Percentiles rank a stretch among this genome's conserved stretches.
phyloP scores from a whole-genome alignment of 2,329 filamentous ascomycete genomes.

The Fonsecaea erecta region DNA sequence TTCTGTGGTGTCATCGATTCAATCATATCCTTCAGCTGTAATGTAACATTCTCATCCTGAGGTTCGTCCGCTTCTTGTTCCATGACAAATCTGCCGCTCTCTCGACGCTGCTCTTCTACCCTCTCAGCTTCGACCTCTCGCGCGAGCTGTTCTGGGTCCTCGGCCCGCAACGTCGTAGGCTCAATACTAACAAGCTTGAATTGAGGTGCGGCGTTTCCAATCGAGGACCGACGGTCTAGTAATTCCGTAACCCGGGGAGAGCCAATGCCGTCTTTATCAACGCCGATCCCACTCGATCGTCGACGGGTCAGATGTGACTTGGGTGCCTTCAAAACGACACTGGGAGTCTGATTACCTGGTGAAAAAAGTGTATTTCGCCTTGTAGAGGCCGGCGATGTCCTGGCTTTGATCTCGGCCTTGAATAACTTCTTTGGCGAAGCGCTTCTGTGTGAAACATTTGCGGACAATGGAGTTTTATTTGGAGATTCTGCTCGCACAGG shows the following conservation, averaged over 20 bases:
- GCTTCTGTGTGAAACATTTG: conserved; percentile 52
- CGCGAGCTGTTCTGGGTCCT: conserved; percentile 67
- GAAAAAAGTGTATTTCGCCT: conserved; percentile 58
- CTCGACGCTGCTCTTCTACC: conserved; percentile 64
- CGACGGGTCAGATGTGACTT: conserved; percentile 51
- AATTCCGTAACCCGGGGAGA: conserved; percentile 75
- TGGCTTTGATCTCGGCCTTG: conserved; percentile 48
- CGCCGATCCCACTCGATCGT: conserved; percentile 69
- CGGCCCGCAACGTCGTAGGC: conserved; percentile 63
- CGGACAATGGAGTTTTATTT: conserved; percentile 54
- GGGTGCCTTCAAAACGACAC: conserved; percentile 64
- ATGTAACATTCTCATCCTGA: conserved; percentile 65
- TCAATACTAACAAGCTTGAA: conserved; percentile 62
- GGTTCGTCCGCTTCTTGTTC: conserved; percentile 57
- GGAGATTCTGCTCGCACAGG: conserved; percentile 53
- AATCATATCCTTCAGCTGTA: conserved; percentile 77
- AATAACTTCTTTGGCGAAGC: conserved; percentile 58
- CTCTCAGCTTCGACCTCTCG: conserved; percentile 67
- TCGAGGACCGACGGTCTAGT: conserved; percentile 71
- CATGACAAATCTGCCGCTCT: conserved; percentile 62
- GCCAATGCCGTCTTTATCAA: conserved; percentile 72
- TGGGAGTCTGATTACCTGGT: conserved; percentile 65
- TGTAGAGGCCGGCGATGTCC: conserved; percentile 40
- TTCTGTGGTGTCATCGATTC: conserved; percentile 75
- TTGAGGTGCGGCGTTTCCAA: conserved; percentile 67